Conservation (phyloP, 164 flowering plant genomes). For the Cinnamomum micranthum region DNA sequence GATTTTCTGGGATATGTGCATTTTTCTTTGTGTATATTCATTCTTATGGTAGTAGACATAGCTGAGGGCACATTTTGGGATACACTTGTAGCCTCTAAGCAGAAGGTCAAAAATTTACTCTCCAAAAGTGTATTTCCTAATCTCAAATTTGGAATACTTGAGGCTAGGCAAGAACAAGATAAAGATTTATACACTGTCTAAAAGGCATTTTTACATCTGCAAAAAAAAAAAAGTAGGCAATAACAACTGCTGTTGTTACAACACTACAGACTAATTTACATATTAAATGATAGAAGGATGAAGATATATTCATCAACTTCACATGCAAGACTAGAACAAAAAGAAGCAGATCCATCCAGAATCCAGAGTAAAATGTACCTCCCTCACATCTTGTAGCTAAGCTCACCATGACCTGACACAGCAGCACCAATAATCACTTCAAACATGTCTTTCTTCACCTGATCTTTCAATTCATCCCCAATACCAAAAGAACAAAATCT, state of each 20-base stretch:
- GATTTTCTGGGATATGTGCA: no score
- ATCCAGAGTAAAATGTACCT: neutral
- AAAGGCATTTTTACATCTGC: neutral
- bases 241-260: no score
- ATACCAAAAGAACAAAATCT: conserved; percentile 69
- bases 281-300: neutral
- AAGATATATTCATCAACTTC: neutral
- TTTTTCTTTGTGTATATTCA: no score
- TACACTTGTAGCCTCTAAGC: no score
- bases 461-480: conserved; percentile 42
- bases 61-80: no score
- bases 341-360: conserved; percentile 2
- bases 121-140: no score
- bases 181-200: neutral
- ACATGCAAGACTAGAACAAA: neutral
- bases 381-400: neutral
- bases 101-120: no score
- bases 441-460: conserved; percentile 76
- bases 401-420: conserved; percentile 25
- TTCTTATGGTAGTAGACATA: no score
- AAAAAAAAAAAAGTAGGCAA: no score
- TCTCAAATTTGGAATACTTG: no score
- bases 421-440: conserved; percentile 57
- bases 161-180: neutral
- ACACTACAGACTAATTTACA: conserved; percentile 4